Base-by-base conservation (phyloP, 768 basidiomycete species). In the Termitomyces sp. region DNA sequence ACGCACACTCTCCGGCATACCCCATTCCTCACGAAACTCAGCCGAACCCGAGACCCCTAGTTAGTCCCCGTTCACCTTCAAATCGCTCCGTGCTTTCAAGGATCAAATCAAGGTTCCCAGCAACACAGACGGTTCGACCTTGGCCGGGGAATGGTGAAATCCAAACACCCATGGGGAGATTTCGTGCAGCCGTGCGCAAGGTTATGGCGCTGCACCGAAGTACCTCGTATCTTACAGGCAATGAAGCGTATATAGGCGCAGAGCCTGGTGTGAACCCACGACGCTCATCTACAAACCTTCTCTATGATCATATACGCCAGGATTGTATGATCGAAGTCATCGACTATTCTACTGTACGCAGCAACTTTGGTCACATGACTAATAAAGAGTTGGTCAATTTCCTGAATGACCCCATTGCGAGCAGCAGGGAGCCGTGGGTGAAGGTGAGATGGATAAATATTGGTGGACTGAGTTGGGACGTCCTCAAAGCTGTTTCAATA, bases 371-470 rank as follows among this genome's bases (percentile, higher is more conserved):
- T 28, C 74, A 73, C 55, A 83, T 86, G 81, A 77, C 75, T 51
- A 88, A 89, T 61, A 66, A 61, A 28, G 81, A 81, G 60, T 87
- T 89, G 67, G 68, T 86, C n/a, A 68, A 77, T 9, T 69, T 85
- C 56, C 73, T 89, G 70, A 63, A 73, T 17, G 72, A 78, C 57
- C 64, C 67, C 14, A 66, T 59, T 7, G 78, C 79, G 6, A 76
- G 79, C 56, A 68, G 70, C 55, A 74, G 75, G 54, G 81, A 83
- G 59, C 69, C 78, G 3, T 87, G 84, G 85, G 80, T 79, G 28
- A 85, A 81, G 64, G 87, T 87, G 17, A 71, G 88, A 51, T 90
- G 86, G 87, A 87, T 89, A 52, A 86, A 86, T 61, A 77, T 89
- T 59, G 82, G 79, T 23, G 88, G 87, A 5, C 63, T 80, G 59